phyloP scores from a whole-genome alignment of 2,329 filamentous ascomycete genomes.

The Paracoccidioides lutzii region DNA sequence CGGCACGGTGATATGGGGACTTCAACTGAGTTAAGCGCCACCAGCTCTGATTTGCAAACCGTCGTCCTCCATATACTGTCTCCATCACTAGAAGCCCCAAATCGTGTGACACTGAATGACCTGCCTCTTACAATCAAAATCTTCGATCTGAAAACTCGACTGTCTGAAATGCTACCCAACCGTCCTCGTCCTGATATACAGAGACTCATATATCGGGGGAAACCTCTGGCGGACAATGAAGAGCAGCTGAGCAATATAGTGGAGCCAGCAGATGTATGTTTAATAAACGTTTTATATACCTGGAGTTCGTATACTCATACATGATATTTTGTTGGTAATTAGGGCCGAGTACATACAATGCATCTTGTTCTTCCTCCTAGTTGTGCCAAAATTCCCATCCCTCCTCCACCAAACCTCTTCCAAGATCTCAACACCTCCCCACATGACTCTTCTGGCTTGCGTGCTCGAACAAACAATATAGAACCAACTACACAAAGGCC shows the following conservation, averaged over 20 bases:
- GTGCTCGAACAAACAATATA: background rate
- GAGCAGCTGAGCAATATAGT: slow-evolving; percentile 39
- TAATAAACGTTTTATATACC: background rate
- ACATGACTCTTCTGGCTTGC: background rate
- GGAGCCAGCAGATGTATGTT: slow-evolving; percentile 37
- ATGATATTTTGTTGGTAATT: background rate
- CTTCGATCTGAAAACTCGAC: slow-evolving; percentile 39
- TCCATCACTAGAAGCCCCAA: slow-evolving; percentile 26
- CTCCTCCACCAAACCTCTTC: background rate
- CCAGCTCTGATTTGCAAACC: slow-evolving; percentile 6
- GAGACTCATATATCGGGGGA: slow-evolving; percentile 46
- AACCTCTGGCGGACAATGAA: slow-evolving; percentile 38
- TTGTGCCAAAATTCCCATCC: slow-evolving; percentile 3
- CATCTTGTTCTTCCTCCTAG: slow-evolving; percentile 34
- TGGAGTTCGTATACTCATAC: background rate
- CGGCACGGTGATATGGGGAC: background rate
- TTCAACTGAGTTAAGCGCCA: background rate
- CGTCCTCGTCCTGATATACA: slow-evolving; percentile 36
- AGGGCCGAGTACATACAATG: slow-evolving; percentile 16
- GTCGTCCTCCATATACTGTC: slow-evolving; percentile 29
- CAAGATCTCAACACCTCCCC: background rate
- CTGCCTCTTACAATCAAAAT: slow-evolving; percentile 34
- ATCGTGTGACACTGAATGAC: slow-evolving; percentile 25
- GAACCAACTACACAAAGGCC: background rate
- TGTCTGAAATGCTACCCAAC: slow-evolving; percentile 37